phyloP scores from a whole-genome alignment of 352 stramenopile genomes.

The Globisporangium recalcitrans region DNA sequence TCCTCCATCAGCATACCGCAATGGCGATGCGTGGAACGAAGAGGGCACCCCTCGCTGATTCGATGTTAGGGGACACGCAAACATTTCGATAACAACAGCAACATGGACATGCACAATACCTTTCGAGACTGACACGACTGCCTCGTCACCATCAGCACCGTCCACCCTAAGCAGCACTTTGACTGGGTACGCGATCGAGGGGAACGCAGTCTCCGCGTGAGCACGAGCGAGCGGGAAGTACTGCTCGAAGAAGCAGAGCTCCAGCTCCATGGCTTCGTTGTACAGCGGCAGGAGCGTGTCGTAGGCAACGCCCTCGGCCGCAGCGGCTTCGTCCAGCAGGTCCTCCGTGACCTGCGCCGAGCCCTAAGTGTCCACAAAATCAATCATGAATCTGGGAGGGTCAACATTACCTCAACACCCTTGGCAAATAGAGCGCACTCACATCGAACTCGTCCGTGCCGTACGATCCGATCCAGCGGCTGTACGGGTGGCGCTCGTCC shows the following conservation, averaged over 20 bases:
- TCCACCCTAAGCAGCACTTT: conserved; percentile 17
- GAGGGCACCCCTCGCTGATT: conserved; percentile 53
- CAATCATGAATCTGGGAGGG: not conserved
- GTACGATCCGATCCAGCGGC: conserved; percentile 48
- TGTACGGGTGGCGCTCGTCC: conserved; percentile 22
- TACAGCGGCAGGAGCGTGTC: conserved; percentile 35
- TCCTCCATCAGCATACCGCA: not conserved
- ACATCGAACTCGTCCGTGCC: conserved; percentile 34
- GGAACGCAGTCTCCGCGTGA: not conserved
- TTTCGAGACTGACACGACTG: not conserved
- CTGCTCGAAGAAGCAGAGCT: conserved; percentile 52
- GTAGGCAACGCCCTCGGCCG: conserved; percentile 18
- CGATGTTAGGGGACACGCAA: conserved; percentile 20
- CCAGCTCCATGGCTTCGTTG: conserved; percentile 46
- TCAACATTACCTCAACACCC: not conserved
- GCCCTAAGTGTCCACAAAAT: conserved; percentile 5
- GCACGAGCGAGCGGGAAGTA: conserved; percentile 30
- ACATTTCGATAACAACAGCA: too few species aligned
- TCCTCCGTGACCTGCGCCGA: conserved; percentile 24
- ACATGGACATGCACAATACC: conserved; percentile 14
- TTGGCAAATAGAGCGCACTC: not conserved
- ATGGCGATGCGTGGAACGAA: conserved; percentile 12
- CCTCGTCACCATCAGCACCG: not conserved
- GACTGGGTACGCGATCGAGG: conserved; percentile 4
- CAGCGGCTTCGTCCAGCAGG: conserved; percentile 32